These are phyloP conservation scores for Gaultheria prostrata DNA, from an alignment of 148 eudicot species.

Conservation along the genomic window DNA sequence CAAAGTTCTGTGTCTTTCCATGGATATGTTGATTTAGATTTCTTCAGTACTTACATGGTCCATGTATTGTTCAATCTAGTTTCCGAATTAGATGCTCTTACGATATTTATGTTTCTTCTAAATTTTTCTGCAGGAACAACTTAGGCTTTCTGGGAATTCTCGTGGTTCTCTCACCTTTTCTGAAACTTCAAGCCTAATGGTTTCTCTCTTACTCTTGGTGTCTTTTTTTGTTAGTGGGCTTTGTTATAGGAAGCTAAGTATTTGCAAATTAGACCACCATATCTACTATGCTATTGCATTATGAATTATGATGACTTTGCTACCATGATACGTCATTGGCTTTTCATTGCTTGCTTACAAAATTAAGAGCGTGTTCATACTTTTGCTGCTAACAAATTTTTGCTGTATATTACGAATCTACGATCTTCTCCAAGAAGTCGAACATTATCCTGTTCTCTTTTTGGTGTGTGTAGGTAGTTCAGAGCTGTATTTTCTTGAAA, in stretches of 20 bases:
- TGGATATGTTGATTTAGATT: background rate
- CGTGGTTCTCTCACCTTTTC: constrained; percentile 40
- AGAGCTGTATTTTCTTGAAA: background rate
- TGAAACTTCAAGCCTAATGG: constrained; percentile 47
- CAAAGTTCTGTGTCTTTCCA: background rate
- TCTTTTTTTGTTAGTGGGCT: background rate
- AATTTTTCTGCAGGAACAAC: constrained; percentile 45
- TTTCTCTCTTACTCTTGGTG: constrained; percentile 18
- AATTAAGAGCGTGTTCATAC: background rate
- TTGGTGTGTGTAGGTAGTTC: background rate
- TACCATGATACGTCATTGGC: background rate
- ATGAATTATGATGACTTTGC: background rate
- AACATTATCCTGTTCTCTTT: background rate
- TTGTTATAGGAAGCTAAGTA: constrained; percentile 1
- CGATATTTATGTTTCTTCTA: constrained; percentile 11
- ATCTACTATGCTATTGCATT: background rate
- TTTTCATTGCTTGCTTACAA: background rate
- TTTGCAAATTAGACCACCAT: background rate
- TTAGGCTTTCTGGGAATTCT: constrained; percentile 36
- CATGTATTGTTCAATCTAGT: background rate
- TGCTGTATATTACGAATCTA: background rate
- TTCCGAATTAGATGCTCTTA: background rate
- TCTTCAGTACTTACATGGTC: background rate
- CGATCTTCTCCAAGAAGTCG: background rate
- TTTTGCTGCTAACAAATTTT: background rate